phyloP scores from a whole-genome alignment of 805 yeast species.

The Metschnikowia similis region DNA sequence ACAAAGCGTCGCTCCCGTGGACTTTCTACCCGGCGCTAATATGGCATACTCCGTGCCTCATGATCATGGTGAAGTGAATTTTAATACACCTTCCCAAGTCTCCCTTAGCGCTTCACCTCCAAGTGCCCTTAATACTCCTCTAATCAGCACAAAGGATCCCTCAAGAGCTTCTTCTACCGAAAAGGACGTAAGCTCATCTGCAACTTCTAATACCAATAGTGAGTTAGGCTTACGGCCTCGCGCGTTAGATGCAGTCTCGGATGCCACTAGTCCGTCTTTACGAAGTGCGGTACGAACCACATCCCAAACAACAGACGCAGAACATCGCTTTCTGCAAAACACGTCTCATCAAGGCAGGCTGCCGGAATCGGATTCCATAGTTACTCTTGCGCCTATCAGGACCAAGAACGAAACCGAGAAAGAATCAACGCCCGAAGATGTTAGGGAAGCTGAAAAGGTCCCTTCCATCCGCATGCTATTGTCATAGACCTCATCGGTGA shows the following conservation, averaged over 20 bases:
- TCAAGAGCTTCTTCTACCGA: not conserved
- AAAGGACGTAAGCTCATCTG: not conserved
- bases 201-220: not conserved
- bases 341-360: not conserved
- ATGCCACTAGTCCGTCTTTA: conserved; percentile 1
- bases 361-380: not conserved
- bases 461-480: conserved; percentile 16
- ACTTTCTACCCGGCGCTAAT: not conserved
- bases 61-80: not conserved
- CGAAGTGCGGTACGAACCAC: not conserved
- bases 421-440: not conserved
- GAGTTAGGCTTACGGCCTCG: not conserved
- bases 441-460: conserved; percentile 11
- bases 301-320: not conserved
- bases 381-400: conserved; percentile 12
- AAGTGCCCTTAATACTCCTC: not conserved
- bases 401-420: not conserved
- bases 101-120: not conserved
- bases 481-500: conserved; percentile 3
- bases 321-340: not conserved
- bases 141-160: not conserved
- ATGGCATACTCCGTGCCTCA: not conserved
- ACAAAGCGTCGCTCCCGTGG: not conserved
- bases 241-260: not conserved
- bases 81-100: not conserved